Evolutionary conservation across 306 rosid genomes (phyloP), one percentile per base, ranked within the genome.

Genomic region (Trifolium repens): DNA sequence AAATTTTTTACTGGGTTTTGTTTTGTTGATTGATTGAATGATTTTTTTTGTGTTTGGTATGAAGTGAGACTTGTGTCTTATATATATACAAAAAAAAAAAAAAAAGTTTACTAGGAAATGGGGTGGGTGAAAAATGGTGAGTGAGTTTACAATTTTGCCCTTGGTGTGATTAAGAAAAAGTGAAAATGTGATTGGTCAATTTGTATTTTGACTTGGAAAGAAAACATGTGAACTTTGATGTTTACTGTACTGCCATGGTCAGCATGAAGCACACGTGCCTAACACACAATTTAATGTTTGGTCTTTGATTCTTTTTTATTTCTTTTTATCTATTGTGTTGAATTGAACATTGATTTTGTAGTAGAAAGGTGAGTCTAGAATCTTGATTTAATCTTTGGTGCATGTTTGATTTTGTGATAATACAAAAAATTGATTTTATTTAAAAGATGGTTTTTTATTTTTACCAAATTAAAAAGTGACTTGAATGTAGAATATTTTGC

Each of bases 61-160:
- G 47, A 73, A 44, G 35, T 46, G 49, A 22, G 67, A 42, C 65
- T 12, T 62, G 40, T 50, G 39, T 43, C 37, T 12, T 68, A 76
- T 81, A 79, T 78, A 74, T 57, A 22, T 35, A 30, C 5, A 30
- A 3, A 32, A 4, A 32, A 12, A 44, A 12, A 43, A 44, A 44
- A 43, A 44, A 44, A 44, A 5, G 7, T 7, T 39, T 39, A 10
- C 42, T 7, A 8, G 49, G 9, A 3, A 9, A n/a, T 1, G 71
- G 5, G 62, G 58, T 67, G 35, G 62, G 85, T 15, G 64, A 40
- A 30, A 67, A 14, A 60, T 3, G 37, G 4, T 61, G 27, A 2
- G 8, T 5, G 24, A 0, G 42, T 49, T 85, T 80, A 88, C 97
- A 0, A 0, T 60, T 68, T 7, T 89, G 43, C 78, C 97, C 91